These are phyloP conservation scores for Cinnamomum micranthum DNA, from an alignment of 164 flowering plant species.

Conservation along the genomic window DNA sequence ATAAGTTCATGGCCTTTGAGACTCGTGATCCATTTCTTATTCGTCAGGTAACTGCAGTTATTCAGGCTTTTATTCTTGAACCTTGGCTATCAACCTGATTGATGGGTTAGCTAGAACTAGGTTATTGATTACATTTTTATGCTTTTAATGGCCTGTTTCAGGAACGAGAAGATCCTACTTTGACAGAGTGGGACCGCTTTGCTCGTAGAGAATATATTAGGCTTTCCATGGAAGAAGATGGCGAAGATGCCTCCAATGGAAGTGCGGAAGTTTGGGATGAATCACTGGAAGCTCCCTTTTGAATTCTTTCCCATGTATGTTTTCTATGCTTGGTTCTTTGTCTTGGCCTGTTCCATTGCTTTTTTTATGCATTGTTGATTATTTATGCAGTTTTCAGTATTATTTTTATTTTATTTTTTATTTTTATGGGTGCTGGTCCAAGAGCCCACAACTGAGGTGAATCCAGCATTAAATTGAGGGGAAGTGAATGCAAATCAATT, in stretches of 20 bases:
- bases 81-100: background rate
- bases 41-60: slow-evolving; percentile 67
- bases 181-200: slow-evolving; percentile 99
- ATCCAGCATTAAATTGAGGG: background rate
- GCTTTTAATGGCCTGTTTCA: slow-evolving; percentile 25
- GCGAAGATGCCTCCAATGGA: slow-evolving; percentile 91
- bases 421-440: background rate
- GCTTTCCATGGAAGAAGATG: slow-evolving; percentile 99
- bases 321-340: background rate
- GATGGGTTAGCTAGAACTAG: background rate
- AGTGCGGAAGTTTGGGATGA: slow-evolving; percentile 99
- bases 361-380: background rate
- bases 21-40: slow-evolving; percentile 93
- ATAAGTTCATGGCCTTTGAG: slow-evolving; percentile 96
- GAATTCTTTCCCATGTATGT: slow-evolving; percentile 13
- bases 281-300: slow-evolving; percentile 95
- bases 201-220: slow-evolving; percentile 95
- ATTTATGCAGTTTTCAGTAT: background rate
- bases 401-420: background rate
- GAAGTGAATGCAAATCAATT: background rate
- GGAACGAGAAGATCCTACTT: slow-evolving; percentile 93
- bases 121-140: background rate
- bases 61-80: background rate
- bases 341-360: background rate
- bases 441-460: background rate